Percentiles rank a stretch among this genome's conserved stretches.
phyloP scores from a whole-genome alignment of 2,329 filamentous ascomycete species.

The Paecilomyces fulvus region DNA sequence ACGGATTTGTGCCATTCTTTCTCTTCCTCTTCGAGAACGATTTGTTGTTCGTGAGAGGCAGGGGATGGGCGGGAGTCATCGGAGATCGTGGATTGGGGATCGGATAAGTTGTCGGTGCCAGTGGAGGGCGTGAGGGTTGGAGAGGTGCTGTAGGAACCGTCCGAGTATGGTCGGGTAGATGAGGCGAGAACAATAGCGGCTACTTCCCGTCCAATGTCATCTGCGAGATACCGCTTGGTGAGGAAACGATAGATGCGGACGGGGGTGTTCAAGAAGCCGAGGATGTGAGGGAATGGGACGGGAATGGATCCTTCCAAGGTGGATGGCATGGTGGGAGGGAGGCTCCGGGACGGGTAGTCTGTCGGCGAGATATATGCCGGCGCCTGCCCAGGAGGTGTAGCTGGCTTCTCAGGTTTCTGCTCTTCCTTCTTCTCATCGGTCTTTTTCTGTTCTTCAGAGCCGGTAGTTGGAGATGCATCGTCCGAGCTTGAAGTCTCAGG shows the following conservation, averaged over 20 bases:
- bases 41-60: conserved; percentile 54
- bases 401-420: conserved; percentile 40
- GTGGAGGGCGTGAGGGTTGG: conserved; percentile 14
- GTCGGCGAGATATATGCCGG: conserved; percentile 64
- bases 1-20: conserved; percentile 76
- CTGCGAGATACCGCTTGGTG: conserved; percentile 71
- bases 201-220: conserved; percentile 78
- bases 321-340: conserved; percentile 58
- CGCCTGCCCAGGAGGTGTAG: conserved; percentile 50
- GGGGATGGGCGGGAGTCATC: conserved; percentile 26
- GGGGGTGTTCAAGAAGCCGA: conserved; percentile 86
- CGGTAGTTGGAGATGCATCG: conserved; percentile 19
- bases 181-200: conserved; percentile 67
- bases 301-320: conserved; percentile 65
- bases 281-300: conserved; percentile 76
- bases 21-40: conserved; percentile 62
- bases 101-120: conserved; percentile 8
- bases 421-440: conserved; percentile 27
- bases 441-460: conserved; percentile 44
- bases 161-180: conserved; percentile 32
- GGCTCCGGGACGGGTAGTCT: conserved; percentile 59
- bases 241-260: conserved; percentile 81
- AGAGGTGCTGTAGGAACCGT: conserved; percentile 14
- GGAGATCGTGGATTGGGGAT: conserved; percentile 27
- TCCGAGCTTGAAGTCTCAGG: conserved; percentile 17